phyloP scores from a whole-genome alignment of 2,329 filamentous ascomycete genomes.

The Colletotrichum simmondsii region DNA sequence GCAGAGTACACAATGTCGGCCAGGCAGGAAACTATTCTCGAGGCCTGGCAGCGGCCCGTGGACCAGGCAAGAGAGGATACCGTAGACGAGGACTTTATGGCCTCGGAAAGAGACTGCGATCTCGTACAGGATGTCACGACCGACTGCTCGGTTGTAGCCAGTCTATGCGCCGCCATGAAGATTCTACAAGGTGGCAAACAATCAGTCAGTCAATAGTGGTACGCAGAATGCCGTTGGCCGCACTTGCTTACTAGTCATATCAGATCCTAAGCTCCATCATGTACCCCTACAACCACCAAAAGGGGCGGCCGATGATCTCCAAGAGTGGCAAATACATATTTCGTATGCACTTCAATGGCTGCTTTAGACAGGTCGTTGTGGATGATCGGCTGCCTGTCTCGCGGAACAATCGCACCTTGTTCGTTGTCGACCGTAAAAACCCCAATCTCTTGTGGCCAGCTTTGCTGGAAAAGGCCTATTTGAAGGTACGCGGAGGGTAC shows the following conservation, averaged over 20 bases:
- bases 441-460: slow-evolving; percentile 90
- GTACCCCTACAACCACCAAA: slow-evolving; percentile 76
- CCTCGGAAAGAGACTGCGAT: slow-evolving; percentile 71
- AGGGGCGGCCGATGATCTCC: slow-evolving; percentile 71
- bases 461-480: slow-evolving; percentile 92
- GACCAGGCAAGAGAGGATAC: slow-evolving; percentile 65
- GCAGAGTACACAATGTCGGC: slow-evolving; percentile 78
- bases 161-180: slow-evolving; percentile 84
- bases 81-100: slow-evolving; percentile 63
- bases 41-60: slow-evolving; percentile 82
- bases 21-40: slow-evolving; percentile 80
- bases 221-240: background rate
- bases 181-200: slow-evolving; percentile 75
- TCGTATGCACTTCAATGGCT: slow-evolving; percentile 95
- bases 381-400: slow-evolving; percentile 89
- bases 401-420: slow-evolving; percentile 78
- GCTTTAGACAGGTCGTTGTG: slow-evolving; percentile 85
- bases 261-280: slow-evolving; percentile 79
- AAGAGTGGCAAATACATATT: slow-evolving; percentile 90
- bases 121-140: slow-evolving; percentile 95
- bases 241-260: background rate
- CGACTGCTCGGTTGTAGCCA: slow-evolving; percentile 97
- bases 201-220: slow-evolving; percentile 62
- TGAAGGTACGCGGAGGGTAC: slow-evolving; percentile 95
- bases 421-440: slow-evolving; percentile 88